These are phyloP conservation scores for Dactylella cylindrospora DNA, from an alignment of 2,329 filamentous ascomycete species.

Conservation along the genomic window DNA sequence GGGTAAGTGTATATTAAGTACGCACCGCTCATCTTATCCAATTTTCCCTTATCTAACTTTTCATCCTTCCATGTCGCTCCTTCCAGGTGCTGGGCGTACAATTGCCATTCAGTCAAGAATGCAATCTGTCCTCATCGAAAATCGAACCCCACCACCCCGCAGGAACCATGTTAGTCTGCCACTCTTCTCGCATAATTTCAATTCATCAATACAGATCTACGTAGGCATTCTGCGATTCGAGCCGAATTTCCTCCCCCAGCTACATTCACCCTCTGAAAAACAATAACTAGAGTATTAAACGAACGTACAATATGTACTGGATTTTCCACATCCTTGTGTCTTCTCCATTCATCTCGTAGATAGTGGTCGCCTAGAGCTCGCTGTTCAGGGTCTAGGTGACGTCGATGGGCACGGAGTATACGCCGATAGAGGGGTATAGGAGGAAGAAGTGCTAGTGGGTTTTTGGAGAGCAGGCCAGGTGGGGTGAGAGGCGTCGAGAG, in stretches of 20 bases:
- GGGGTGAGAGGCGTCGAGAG: slow-evolving; percentile 34
- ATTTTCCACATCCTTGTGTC: slow-evolving; percentile 81
- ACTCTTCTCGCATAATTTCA: neutral
- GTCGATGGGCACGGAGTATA: slow-evolving; percentile 81
- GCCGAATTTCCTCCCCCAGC: neutral
- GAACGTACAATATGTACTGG: slow-evolving; percentile 78
- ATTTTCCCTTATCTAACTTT: slow-evolving; percentile 76
- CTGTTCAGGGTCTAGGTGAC: slow-evolving; percentile 70
- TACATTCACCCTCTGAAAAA: neutral
- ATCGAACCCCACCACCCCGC: neutral
- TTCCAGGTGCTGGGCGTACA: slow-evolving; percentile 89
- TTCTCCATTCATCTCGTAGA: slow-evolving; percentile 86
- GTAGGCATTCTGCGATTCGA: neutral
- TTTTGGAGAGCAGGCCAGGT: slow-evolving; percentile 21
- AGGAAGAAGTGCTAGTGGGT: slow-evolving; percentile 70
- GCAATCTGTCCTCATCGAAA: slow-evolving; percentile 66
- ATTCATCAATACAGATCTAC: neutral
- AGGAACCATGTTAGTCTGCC: neutral
- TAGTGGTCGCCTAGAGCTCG: slow-evolving; percentile 87
- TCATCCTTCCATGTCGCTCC: slow-evolving; percentile 82
- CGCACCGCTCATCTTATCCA: slow-evolving; percentile 92
- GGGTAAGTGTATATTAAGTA: slow-evolving; percentile 42
- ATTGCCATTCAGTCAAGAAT: slow-evolving; percentile 94
- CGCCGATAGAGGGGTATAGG: slow-evolving; percentile 88
- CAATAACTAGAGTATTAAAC: neutral